Evolutionary conservation across 2,329 filamentous ascomycete genomes (phyloP), one percentile per base, ranked within the genome.

Genomic region (Venturia pyrina): DNA sequence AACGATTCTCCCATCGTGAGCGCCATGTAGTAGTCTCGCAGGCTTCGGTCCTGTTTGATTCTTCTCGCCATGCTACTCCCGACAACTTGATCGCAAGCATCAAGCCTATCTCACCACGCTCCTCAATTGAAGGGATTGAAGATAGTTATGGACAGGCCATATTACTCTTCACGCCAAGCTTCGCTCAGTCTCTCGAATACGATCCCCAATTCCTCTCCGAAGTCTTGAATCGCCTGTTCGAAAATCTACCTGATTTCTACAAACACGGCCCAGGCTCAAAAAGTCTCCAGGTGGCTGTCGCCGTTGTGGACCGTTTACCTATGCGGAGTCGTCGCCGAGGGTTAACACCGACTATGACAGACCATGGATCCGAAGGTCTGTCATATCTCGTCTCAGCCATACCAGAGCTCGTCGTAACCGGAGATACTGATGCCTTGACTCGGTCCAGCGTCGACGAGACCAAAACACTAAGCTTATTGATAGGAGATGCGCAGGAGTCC

Each of bases 241-340:
- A 44, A 19, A 40, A 65, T 32, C 24, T 53, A 53, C 48, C 48
- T 41, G 40, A 62, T 11, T 19, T 24, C n/a, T 37, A 53, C 17
- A 1, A 13, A 59, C 17, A 59, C 5, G 43, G 13, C 15, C 60
- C 40, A 8, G 60, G 6, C n/a, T 13, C 19, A 34, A 24, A 19
- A 3, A n/a, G n/a, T 3, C 37, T 62, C 3, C 10, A 24, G 17
- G 43, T 46, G 3, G 43, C 60, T 40, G 43, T 44, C 28, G 75
- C 75, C 50, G 75, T 77, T 6, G 74, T 77, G 10, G 74, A 77
- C 69, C 75, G 72, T 56, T 70, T 77, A 10, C 75, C 75, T 5
- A 68, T 67, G 8, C 65, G 57, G 65, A 24, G 68, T 70, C 17
- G 11, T 66, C 66, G 21, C 24, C 3, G 17, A 19, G 13, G 10